A percentile compares a stretch with the other conserved stretches of the same genome.
phyloP scores from a whole-genome alignment of 331 rosid genomes.

The Quercus phellos region DNA sequence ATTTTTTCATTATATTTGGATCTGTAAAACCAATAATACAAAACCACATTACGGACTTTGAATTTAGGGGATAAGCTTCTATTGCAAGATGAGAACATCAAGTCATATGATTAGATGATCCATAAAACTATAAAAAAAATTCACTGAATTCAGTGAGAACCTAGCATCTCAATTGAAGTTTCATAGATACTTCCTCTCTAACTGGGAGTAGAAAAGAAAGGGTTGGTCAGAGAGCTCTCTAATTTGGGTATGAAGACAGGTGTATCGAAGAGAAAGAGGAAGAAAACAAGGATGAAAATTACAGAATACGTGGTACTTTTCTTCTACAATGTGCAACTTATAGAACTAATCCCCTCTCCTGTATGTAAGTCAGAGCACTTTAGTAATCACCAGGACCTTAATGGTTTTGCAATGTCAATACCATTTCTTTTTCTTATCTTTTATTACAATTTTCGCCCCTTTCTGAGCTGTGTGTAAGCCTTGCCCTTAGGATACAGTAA shows the following conservation, averaged over 20 bases:
- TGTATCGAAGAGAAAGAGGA: neutral
- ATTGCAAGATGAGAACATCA: neutral
- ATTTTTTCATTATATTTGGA: constrained; percentile 88
- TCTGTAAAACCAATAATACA: constrained; percentile 38
- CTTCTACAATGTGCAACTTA: neutral
- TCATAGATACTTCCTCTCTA: neutral
- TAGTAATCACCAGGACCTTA: neutral
- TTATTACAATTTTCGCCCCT: neutral
- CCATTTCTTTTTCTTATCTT: neutral
- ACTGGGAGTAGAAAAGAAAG: neutral
- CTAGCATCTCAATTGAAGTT: neutral
- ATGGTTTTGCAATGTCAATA: neutral
- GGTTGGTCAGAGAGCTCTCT: neutral
- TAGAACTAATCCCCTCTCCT: neutral
- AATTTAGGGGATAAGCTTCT: neutral
- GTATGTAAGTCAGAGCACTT: neutral
- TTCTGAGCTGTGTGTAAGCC: neutral
- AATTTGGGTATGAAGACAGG: constrained; percentile 3
- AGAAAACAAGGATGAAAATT: neutral
- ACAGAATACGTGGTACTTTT: neutral
- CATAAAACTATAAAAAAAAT: neutral
- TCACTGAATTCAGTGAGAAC: neutral
- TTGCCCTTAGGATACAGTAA: neutral
- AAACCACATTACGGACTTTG: neutral
- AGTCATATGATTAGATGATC: neutral